Base-by-base conservation (phyloP, 1,139 yeast species). In the Meyerozyma guilliermondii region DNA sequence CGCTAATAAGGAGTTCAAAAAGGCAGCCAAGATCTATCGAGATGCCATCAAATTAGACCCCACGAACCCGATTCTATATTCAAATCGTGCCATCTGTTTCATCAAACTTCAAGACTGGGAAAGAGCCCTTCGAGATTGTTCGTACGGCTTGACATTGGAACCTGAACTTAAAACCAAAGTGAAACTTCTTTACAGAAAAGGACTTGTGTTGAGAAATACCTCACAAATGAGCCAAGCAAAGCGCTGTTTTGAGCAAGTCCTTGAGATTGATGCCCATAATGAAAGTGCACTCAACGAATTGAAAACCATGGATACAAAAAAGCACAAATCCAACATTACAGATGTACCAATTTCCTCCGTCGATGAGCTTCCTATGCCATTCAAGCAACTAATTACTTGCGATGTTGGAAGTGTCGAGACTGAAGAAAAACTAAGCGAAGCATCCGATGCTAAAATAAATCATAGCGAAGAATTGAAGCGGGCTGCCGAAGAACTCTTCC, bases 41-140 rank as follows among this genome's bases (percentile, higher is more conserved):
- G 77, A 78, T 48, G 95, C 96, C 4, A 71, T 87, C 34, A 68
- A 65, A 8, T 45, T 76, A 37, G 83, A 81, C 46, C 74, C 80
- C 0, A 44, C 55, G 4, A 81, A 83, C 52, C 74, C 95, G 0
- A 74, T 84, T 5, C 68, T 87, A 5, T 84, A 77, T 58, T 81
- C 96, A 11, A 91, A 91, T 60, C 68, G 91, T 42, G 94, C 97
- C 3, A 83, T 87, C 58, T 78, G 89, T 24, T 74, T 80, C 50
- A 60, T 86, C 42, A 80, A 83, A 51, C 63, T 83, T 5, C 61
- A 70, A 7, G 73, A 75, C 38, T 79, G 74, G 66, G 63, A 66
- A 4, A 72, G 78, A 35, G 95, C 92, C 1, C 56, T 82, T 10
- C 62, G 63, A 14, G 88, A 84, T 54, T 78, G 91, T 49, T 69